Evolutionary conservation across 169 alveolate species (phyloP).

Genomic region (Eimeria tenella): DNA sequence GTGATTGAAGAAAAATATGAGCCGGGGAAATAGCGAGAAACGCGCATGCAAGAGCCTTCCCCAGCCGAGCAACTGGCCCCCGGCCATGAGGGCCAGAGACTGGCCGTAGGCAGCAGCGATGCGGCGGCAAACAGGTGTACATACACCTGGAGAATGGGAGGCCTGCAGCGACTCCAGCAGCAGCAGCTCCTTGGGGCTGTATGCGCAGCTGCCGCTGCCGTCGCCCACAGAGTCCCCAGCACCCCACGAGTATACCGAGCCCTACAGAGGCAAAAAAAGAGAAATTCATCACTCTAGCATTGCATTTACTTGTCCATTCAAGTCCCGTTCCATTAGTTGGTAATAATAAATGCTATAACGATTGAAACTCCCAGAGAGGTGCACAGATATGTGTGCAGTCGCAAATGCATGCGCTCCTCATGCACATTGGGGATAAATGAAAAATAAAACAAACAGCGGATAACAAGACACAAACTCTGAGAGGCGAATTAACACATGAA

Average conservation of each 20-base stretch:
- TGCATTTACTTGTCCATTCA: too few relatives aligned
- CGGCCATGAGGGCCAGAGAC: conserved; percentile 34
- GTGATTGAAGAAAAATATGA: background rate
- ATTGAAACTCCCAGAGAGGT: background rate
- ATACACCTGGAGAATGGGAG: background rate
- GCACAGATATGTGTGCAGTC: too few relatives aligned
- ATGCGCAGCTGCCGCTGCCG: conserved; percentile 48
- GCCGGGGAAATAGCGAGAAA: background rate
- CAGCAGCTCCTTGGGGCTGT: background rate
- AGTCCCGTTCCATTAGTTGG: too few relatives aligned
- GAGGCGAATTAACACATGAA: too few relatives aligned
- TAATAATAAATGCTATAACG: background rate
- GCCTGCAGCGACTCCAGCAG: background rate
- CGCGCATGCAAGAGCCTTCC: conserved; percentile 21
- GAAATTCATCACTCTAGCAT: background rate
- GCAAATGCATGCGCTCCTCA: too few relatives aligned
- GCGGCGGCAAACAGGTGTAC: conserved; percentile 24
- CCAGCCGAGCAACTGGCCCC: conserved; percentile 63
- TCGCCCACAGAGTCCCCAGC: conserved; percentile 71
- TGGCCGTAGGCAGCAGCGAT: conserved; percentile 26
- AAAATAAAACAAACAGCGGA: too few relatives aligned
- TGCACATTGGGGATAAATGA: too few relatives aligned
- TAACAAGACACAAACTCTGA: too few relatives aligned
- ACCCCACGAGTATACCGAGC: conserved; percentile 62
- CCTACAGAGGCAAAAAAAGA: conserved; percentile 31